A percentile compares a stretch with the other conserved stretches of the same genome.
Evolutionary conservation across 2,329 filamentous ascomycete species (phyloP).

Genomic region (Thelonectria rubi): DNA sequence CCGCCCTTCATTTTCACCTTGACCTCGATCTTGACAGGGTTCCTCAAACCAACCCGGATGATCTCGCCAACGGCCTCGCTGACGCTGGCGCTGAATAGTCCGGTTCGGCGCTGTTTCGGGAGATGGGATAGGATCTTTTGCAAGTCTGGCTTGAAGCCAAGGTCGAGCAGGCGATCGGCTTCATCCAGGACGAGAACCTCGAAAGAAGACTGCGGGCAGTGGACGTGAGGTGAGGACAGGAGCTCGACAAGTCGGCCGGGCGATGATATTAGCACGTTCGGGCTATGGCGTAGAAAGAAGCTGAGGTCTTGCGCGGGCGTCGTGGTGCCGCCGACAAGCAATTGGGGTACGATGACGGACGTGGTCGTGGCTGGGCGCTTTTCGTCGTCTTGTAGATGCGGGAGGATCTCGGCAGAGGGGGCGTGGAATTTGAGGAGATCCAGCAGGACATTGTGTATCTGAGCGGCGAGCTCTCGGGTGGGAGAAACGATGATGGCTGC

Average conservation of each 20-base stretch:
- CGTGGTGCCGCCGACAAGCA: slow-evolving; percentile 82
- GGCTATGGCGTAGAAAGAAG: slow-evolving; percentile 81
- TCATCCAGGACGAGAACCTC: slow-evolving; percentile 94
- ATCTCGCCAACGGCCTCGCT: slow-evolving; percentile 94
- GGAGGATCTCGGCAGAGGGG: slow-evolving; percentile 74
- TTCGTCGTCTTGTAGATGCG: slow-evolving; percentile 62
- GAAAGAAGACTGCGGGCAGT: slow-evolving; percentile 88
- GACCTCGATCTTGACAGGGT: slow-evolving; percentile 94
- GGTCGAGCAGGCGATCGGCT: slow-evolving; percentile 88
- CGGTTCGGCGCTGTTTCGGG: slow-evolving; percentile 92
- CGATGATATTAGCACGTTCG: slow-evolving; percentile 90
- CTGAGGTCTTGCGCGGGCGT: slow-evolving; percentile 88
- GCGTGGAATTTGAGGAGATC: slow-evolving; percentile 84
- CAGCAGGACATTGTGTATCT: slow-evolving; percentile 84
- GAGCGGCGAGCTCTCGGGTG: slow-evolving; percentile 86
- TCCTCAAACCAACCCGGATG: slow-evolving; percentile 88
- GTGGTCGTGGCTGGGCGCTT: slow-evolving; percentile 59
- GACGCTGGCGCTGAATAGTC: slow-evolving; percentile 94
- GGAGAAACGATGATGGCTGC: slow-evolving; percentile 92
- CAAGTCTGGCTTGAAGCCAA: slow-evolving; percentile 92
- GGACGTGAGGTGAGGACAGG: slow-evolving; percentile 84
- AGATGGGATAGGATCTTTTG: slow-evolving; percentile 84
- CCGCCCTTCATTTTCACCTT: slow-evolving; percentile 82
- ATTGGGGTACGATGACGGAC: slow-evolving; percentile 78
- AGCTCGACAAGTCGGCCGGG: slow-evolving; percentile 91